phyloP scores from a whole-genome alignment of 305 asterid species.

The Fraxinus platypoda region DNA sequence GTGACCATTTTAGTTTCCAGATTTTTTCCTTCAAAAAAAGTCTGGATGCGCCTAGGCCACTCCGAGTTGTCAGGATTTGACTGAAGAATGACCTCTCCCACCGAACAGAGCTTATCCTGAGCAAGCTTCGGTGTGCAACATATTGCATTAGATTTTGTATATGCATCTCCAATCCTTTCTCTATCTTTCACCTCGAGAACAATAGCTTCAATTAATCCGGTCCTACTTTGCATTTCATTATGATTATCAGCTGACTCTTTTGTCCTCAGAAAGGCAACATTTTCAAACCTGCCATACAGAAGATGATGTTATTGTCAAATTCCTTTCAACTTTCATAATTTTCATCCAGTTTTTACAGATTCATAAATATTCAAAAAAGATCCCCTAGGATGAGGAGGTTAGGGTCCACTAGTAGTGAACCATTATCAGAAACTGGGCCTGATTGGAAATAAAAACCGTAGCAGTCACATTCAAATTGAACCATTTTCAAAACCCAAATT shows the following conservation, averaged over 20 bases:
- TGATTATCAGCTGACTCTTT: constrained; percentile 69
- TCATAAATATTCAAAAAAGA: background rate
- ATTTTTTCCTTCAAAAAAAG: constrained; percentile 55
- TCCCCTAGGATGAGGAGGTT: background rate
- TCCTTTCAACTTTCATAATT: background rate
- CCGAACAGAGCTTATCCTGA: constrained; percentile 74
- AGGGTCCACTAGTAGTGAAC: background rate
- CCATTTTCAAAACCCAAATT: background rate
- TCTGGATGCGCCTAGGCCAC: constrained; percentile 76
- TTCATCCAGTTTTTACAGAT: background rate
- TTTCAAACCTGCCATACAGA: constrained; percentile 59
- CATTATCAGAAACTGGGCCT: background rate
- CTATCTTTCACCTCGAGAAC: constrained; percentile 91
- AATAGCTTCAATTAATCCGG: constrained; percentile 83
- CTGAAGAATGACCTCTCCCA: constrained; percentile 84
- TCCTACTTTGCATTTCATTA: constrained; percentile 77
- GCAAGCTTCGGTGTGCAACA: constrained; percentile 88
- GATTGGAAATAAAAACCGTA: background rate
- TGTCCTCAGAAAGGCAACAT: constrained; percentile 67
- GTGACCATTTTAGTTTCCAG: constrained; percentile 68
- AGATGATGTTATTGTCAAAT: background rate
- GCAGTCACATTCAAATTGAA: background rate
- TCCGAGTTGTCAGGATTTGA: constrained; percentile 66
- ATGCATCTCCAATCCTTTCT: constrained; percentile 71
- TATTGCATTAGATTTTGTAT: constrained; percentile 62